These are phyloP conservation scores for Chlorencoelia australis DNA, from an alignment of 2,329 filamentous ascomycete genomes.

Conservation along the genomic window DNA sequence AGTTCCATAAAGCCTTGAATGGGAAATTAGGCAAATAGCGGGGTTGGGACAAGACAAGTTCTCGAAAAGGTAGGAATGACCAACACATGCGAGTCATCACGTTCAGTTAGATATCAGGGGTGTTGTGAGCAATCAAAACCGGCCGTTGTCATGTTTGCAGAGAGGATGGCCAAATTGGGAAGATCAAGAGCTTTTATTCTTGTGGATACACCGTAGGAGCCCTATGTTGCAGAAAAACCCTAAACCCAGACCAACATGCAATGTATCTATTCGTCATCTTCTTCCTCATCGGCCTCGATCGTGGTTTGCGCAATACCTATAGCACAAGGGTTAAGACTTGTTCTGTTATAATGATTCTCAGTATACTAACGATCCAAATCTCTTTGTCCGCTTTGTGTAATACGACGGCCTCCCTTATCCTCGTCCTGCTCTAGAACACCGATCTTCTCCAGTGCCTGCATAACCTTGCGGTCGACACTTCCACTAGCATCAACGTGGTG, in stretches of 20 bases:
- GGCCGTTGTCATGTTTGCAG: constrained; percentile 1
- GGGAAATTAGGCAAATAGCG: neutral
- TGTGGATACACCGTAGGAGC: constrained; percentile 18
- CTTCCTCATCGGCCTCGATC: constrained; percentile 61
- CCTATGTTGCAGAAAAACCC: constrained; percentile 13
- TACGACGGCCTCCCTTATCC: constrained; percentile 96
- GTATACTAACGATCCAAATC: constrained; percentile 77
- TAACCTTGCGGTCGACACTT: constrained; percentile 91
- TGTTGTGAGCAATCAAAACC: constrained; percentile 7
- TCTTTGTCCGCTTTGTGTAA: constrained; percentile 96
- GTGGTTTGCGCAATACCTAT: constrained; percentile 72
- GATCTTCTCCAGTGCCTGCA: constrained; percentile 98
- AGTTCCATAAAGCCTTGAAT: no score
- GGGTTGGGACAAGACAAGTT: neutral
- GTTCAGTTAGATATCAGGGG: constrained; percentile 3
- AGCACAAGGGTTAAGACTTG: no score
- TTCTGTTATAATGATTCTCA: no score
- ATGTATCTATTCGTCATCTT: constrained; percentile 53
- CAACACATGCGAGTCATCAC: no score
- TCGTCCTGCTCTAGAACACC: constrained; percentile 95
- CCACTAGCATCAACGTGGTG: constrained; percentile 95
- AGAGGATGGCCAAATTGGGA: constrained; percentile 7
- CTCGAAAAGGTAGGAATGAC: neutral
- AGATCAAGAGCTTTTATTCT: constrained; percentile 9
- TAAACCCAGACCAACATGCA: constrained; percentile 13